phyloP scores from a whole-genome alignment of 441 rosid genomes.

The Croton laevigatus region DNA sequence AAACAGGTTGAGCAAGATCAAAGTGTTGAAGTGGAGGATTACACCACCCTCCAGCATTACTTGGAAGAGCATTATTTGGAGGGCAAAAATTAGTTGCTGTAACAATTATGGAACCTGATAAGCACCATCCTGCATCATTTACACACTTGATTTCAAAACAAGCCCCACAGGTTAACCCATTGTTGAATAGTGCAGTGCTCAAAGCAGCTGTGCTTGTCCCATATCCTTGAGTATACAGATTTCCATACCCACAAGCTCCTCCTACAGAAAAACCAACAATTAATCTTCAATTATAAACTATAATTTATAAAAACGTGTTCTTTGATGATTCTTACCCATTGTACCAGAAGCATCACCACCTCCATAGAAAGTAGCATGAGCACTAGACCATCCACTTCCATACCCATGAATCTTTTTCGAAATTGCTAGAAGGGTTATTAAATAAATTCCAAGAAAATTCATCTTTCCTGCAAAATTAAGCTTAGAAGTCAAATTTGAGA shows the following conservation, averaged over 20 bases:
- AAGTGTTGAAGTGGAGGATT: slow-evolving; percentile 45
- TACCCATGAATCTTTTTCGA: slow-evolving; percentile 32
- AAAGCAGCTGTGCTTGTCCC: slow-evolving; percentile 70
- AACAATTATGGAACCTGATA: slow-evolving; percentile 46
- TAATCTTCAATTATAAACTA: neutral
- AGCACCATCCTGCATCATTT: slow-evolving; percentile 60
- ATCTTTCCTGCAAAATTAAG: slow-evolving; percentile 27
- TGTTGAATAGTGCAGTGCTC: slow-evolving; percentile 68
- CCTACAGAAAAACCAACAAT: slow-evolving; percentile 28
- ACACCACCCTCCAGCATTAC: slow-evolving; percentile 48
- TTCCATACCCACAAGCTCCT: slow-evolving; percentile 80
- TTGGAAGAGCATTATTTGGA: slow-evolving; percentile 40
- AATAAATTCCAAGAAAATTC: slow-evolving; percentile 33
- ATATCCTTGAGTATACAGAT: slow-evolving; percentile 62
- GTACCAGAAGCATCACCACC: slow-evolving; percentile 68
- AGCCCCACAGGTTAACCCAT: slow-evolving; percentile 63
- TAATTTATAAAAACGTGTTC: neutral
- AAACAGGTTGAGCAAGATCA: slow-evolving; percentile 48
- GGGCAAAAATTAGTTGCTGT: slow-evolving; percentile 62
- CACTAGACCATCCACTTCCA: slow-evolving; percentile 47
- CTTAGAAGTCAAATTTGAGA: slow-evolving; percentile 4
- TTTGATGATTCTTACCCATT: slow-evolving; percentile 43
- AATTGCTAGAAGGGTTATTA: slow-evolving; percentile 33
- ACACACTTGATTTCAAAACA: slow-evolving; percentile 69
- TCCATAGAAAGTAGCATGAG: slow-evolving; percentile 71